Conservation (phyloP, 1,284 basidiomycete species). For the Baeospora myosura region DNA sequence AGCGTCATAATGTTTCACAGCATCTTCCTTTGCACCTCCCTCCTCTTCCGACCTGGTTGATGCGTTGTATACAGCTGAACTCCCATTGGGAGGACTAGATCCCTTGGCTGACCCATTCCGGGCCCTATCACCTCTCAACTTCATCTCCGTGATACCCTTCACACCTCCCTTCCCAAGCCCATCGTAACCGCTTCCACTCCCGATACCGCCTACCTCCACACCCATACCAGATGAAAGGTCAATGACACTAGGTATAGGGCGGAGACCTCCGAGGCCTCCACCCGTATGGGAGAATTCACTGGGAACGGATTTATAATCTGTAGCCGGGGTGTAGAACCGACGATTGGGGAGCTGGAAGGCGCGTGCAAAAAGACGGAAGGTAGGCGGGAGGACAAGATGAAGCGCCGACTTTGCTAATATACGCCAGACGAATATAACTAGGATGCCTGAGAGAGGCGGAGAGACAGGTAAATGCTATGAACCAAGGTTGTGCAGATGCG, state of each 20-base stretch:
- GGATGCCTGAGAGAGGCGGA: no score
- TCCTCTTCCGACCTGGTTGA: conserved; percentile 4
- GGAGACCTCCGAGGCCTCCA: conserved; percentile 37
- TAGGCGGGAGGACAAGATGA: conserved; percentile 71
- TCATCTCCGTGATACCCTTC: conserved; percentile 15
- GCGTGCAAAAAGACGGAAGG: conserved; percentile 68
- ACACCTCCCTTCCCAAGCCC: conserved; percentile 11
- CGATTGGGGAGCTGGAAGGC: conserved; percentile 65
- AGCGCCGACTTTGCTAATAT: conserved; percentile 73
- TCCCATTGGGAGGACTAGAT: conserved; percentile 1
- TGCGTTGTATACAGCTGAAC: conserved; percentile 4
- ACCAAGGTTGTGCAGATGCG: no score
- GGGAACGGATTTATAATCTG: conserved; percentile 71
- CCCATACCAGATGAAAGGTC: conserved; percentile 50
- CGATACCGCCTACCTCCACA: conserved; percentile 35
- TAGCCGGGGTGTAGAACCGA: conserved; percentile 82
- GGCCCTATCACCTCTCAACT: conserved; percentile 9
- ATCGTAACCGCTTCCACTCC: conserved; percentile 25
- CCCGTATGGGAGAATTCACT: conserved; percentile 36
- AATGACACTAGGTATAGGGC: conserved; percentile 79
- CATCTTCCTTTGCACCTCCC: conserved; percentile 17
- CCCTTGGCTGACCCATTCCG: background rate
- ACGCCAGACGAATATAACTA: conserved; percentile 79
- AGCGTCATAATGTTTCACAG: conserved; percentile 74
- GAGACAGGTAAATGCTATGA: no score